Percentiles rank a stretch among this genome's conserved stretches.
Evolutionary conservation across 1,284 basidiomycete species (phyloP).

Genomic region (Puccinia polysora): DNA sequence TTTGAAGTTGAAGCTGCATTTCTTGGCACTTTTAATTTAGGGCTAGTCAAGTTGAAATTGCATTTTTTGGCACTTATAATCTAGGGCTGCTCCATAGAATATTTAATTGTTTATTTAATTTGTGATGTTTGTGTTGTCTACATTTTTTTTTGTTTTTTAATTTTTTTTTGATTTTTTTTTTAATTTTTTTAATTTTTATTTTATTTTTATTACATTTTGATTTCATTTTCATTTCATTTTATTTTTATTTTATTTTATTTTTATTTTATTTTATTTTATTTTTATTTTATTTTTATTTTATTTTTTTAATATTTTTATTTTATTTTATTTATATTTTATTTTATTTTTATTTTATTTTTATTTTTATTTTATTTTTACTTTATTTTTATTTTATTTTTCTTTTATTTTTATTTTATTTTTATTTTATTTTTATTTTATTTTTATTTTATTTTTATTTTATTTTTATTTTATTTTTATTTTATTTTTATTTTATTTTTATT

Average conservation of each 20-base stretch:
- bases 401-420: neutral
- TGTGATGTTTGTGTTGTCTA: too few species aligned
- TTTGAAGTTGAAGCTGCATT: too few species aligned
- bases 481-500: neutral
- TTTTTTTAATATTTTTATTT: neutral
- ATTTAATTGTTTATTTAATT: too few species aligned
- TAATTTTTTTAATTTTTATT: neutral
- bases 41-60: too few species aligned
- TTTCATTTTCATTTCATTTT: neutral
- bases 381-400: neutral
- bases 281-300: neutral
- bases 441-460: neutral
- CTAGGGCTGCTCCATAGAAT: too few species aligned
- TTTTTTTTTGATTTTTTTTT: too few species aligned
- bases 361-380: neutral
- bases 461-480: neutral
- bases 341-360: neutral
- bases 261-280: neutral
- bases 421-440: neutral
- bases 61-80: too few species aligned
- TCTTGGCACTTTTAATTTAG: too few species aligned
- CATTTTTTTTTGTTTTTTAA: too few species aligned
- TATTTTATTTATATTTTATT: neutral
- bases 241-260: slow-evolving; percentile 4
- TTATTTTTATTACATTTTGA: neutral